Percentiles rank a stretch among this genome's conserved stretches.
Evolutionary conservation across 192 early-diverging fungal species (phyloP).

Genomic region (Dissophora globulifera): DNA sequence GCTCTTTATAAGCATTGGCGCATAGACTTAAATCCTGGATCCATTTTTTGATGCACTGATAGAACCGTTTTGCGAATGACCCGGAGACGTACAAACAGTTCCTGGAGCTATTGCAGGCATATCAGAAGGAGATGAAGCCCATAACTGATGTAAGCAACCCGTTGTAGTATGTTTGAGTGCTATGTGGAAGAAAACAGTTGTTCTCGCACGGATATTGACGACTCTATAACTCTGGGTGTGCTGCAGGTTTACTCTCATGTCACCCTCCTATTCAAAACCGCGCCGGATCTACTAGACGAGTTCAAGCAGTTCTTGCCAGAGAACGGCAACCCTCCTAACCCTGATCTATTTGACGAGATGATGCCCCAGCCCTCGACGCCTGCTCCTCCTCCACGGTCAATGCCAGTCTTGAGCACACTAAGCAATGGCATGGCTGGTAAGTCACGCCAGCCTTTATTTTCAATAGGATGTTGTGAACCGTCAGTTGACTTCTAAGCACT

Average conservation of each 20-base stretch:
- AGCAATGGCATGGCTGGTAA: conserved; percentile 62
- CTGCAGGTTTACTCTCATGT: conserved; percentile 93
- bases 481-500: too few relatives aligned
- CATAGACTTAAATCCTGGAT: too few relatives aligned
- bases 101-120: conserved; percentile 96
- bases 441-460: conserved; percentile 6
- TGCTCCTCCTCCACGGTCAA: conserved; percentile 38
- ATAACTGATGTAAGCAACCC: conserved; percentile 87
- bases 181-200: too few relatives aligned
- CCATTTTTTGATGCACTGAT: too few relatives aligned
- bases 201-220: too few relatives aligned
- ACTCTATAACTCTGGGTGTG: too few relatives aligned
- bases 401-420: conserved; percentile 57
- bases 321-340: conserved; percentile 66
- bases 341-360: conserved; percentile 55
- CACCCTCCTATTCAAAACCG: conserved; percentile 84
- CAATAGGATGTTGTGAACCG: not conserved
- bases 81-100: conserved; percentile 98
- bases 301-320: conserved; percentile 99
- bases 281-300: conserved; percentile 93
- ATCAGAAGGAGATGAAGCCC: conserved; percentile 95
- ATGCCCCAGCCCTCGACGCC: conserved; percentile 52
- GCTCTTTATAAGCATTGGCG: too few relatives aligned
- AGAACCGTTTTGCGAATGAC: conserved; percentile 91
- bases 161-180: too few relatives aligned